Evolutionary conservation across 345 rosid species (phyloP), one percentile per base, ranked within the genome.

Genomic region (Hypericum perforatum): DNA sequence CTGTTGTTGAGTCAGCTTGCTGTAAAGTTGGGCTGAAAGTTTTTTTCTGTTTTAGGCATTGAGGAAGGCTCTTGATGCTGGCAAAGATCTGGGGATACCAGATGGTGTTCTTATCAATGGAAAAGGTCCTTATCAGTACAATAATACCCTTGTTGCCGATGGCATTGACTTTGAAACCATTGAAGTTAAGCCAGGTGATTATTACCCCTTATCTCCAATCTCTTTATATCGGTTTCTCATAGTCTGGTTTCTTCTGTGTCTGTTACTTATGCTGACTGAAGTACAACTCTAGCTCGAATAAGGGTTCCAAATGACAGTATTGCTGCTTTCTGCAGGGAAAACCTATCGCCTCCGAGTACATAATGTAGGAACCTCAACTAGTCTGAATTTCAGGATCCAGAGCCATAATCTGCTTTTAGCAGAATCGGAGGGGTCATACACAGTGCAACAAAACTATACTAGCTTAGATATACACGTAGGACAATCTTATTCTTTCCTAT

Each of bases 391-490:
- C 81, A 75, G 99, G 80, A 94, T 94, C 64, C 96, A 94, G 78
- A 75, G 69, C 50, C 99, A 94, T 36, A 89, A 94, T 75, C 77
- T 94, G 53, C 85, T 84, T 59, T 72, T 94, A 60, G 97, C 87
- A 1, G 97, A 94, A 68, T 64, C 86, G 0, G 97, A 94, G 76
- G 99, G 99, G 63, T 94, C 97, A 0, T 94, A 94, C 61, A 89
- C 97, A 5, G 95, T 89, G 69, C 99, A 89, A 50, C 99, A 94
- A 67, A 94, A 94, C 58, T 89, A 94, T 70, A 84, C 97, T 47
- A 94, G 92, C 66, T 82, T 94, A 76, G 99, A 94, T 74, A 89
- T 94, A 62, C 97, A 89, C 16, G 95, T 89, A 16, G 99, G 97
- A 6, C 99, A 94, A 52, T 75, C 99, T 13, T 94, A 69, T 68